Evolutionary conservation across 371 early-diverging fungal species (phyloP).

Genomic region (Lichtheimia corymbifera): DNA sequence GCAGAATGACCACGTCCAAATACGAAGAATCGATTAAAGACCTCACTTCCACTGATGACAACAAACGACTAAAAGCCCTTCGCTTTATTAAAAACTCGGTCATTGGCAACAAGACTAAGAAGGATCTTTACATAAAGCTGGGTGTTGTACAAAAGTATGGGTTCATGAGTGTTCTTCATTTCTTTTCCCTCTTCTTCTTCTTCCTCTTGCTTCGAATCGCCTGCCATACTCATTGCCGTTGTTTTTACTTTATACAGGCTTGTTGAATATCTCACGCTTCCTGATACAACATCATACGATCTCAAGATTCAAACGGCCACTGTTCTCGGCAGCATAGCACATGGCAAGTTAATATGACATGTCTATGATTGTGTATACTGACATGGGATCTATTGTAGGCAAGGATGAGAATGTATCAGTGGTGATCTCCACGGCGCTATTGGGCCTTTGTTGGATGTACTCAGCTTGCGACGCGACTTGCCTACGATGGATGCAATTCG

Average conservation of each 20-base stretch:
- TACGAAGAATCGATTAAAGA: conserved; percentile 62
- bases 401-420: conserved; percentile 65
- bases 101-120: conserved; percentile 87
- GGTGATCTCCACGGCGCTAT: conserved; percentile 66
- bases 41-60: conserved; percentile 42
- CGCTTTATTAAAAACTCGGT: conserved; percentile 84
- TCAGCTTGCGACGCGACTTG: conserved; percentile 47
- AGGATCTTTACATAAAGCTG: conserved; percentile 71
- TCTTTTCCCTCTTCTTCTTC: neutral
- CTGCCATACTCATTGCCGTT: neutral
- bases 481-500: conserved; percentile 37
- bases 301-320: conserved; percentile 69
- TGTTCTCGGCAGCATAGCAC: conserved; percentile 80
- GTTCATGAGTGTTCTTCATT: neutral
- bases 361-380: neutral
- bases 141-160: conserved; percentile 70
- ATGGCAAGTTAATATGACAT: conserved; percentile 49
- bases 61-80: conserved; percentile 59
- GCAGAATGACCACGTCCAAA: conserved; percentile 57
- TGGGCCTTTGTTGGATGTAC: conserved; percentile 58
- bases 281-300: conserved; percentile 35
- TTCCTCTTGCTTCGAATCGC: neutral
- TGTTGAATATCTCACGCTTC: conserved; percentile 51
- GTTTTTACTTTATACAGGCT: conserved; percentile 41
- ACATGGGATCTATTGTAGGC: conserved; percentile 35